phyloP scores from a whole-genome alignment of 2,329 filamentous ascomycete species.

The Calonectria naviculata region DNA sequence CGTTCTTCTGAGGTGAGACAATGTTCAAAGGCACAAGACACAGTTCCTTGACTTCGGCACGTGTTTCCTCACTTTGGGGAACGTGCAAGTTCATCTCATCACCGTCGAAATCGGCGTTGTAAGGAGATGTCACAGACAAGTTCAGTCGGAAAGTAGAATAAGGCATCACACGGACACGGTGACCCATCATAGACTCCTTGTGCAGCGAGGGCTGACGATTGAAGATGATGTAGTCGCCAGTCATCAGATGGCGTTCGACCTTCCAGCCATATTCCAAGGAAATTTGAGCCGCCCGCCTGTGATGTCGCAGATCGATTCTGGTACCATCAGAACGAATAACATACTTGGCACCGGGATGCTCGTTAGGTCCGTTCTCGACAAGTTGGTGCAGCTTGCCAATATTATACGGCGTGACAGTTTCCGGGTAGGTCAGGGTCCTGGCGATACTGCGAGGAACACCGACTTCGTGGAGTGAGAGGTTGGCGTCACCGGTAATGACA shows the following conservation, averaged over 20 bases:
- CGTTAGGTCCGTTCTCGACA: constrained; percentile 92
- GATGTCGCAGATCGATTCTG: constrained; percentile 93
- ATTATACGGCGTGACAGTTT: constrained; percentile 98
- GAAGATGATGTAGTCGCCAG: constrained; percentile 99
- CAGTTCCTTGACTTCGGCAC: constrained; percentile 92
- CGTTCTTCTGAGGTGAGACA: constrained; percentile 96
- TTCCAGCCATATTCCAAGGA: constrained; percentile 97
- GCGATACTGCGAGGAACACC: constrained; percentile 96
- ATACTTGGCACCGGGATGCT: constrained; percentile 96
- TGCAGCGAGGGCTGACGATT: constrained; percentile 99
- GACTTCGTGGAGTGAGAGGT: constrained; percentile 95
- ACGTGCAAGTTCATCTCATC: constrained; percentile 99
- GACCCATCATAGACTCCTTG: constrained; percentile 99
- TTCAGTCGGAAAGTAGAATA: constrained; percentile 99
- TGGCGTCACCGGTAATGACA: constrained; percentile 98
- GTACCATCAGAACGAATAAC: constrained; percentile 95
- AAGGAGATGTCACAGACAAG: constrained; percentile 95
- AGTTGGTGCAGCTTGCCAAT: constrained; percentile 90
- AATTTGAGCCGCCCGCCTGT: constrained; percentile 87
- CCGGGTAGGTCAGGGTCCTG: constrained; percentile 92
- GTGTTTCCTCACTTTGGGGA: constrained; percentile 95
- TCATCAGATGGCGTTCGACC: constrained; percentile 95
- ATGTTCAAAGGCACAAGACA: constrained; percentile 99
- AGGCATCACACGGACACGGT: constrained; percentile 97
- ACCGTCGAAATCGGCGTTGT: constrained; percentile 99